Percentiles rank a stretch among this genome's conserved stretches.
Evolutionary conservation across 352 stramenopile species (phyloP).

Genomic region (Globisporangium perplexum): DNA sequence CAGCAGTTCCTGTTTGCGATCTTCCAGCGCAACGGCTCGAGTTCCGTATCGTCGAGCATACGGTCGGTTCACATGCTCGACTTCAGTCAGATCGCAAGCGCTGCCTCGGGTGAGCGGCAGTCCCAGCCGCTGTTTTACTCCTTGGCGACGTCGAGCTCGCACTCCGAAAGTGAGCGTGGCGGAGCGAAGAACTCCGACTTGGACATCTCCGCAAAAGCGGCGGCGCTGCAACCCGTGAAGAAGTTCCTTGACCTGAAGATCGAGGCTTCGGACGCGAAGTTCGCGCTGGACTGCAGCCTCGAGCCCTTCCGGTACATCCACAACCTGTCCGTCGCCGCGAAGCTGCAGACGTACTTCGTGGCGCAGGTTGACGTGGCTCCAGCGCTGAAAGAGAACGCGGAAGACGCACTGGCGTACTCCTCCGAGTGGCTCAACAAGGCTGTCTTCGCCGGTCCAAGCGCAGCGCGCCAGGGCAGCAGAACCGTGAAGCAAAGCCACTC

Average conservation of each 20-base stretch:
- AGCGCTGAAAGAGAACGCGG: conserved; percentile 43
- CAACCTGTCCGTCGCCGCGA: conserved; percentile 54
- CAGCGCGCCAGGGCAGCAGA: neutral
- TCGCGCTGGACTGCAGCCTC: conserved; percentile 50
- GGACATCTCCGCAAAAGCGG: neutral
- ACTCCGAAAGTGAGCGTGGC: neutral
- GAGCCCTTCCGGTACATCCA: conserved; percentile 70
- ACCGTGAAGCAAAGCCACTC: conserved; percentile 1
- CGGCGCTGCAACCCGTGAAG: conserved; percentile 12
- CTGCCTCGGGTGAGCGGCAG: conserved; percentile 2
- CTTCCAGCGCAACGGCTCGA: conserved; percentile 48
- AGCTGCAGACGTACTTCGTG: conserved; percentile 63
- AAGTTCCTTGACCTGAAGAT: conserved; percentile 49
- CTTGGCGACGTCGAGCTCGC: conserved; percentile 5
- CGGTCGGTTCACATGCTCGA: conserved; percentile 60
- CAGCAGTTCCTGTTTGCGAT: conserved; percentile 58
- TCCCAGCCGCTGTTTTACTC: conserved; percentile 40
- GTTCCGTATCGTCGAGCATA: conserved; percentile 50
- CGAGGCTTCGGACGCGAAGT: conserved; percentile 45
- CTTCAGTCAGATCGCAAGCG: conserved; percentile 32
- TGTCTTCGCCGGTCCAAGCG: conserved; percentile 25
- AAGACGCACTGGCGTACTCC: conserved; percentile 42
- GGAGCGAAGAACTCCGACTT: neutral
- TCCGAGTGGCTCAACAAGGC: conserved; percentile 50
- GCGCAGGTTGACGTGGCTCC: conserved; percentile 39